Percentiles rank a stretch among this genome's conserved stretches.
phyloP scores from a whole-genome alignment of 768 basidiomycete species.

The Lepiota subincarnata region DNA sequence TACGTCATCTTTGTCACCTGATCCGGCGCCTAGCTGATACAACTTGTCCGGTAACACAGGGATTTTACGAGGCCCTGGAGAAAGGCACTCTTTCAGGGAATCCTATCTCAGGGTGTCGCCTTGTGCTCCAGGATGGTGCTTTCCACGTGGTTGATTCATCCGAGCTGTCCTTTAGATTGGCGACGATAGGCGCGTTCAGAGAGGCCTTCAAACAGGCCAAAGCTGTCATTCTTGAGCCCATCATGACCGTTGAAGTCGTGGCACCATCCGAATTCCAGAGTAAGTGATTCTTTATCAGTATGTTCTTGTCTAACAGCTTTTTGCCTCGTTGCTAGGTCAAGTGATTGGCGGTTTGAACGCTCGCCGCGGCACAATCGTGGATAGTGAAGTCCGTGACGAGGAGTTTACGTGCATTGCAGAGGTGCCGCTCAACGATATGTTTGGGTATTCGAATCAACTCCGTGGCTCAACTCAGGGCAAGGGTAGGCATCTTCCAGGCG shows the following conservation, averaged over 20 bases:
- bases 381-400: conserved; percentile 95
- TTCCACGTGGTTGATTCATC: conserved; percentile 95
- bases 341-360: conserved; percentile 95
- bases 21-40: background rate
- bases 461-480: conserved; percentile 96
- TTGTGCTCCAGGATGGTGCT: conserved; percentile 88
- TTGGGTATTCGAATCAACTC: conserved; percentile 91
- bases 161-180: conserved; percentile 90
- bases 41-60: conserved; percentile 39
- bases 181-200: conserved; percentile 88
- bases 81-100: conserved; percentile 90
- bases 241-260: conserved; percentile 97
- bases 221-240: conserved; percentile 90
- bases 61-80: conserved; percentile 91
- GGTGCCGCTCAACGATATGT: conserved; percentile 97
- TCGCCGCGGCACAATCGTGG: conserved; percentile 89
- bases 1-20: conserved; percentile 24
- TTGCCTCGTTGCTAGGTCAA: conserved; percentile 39
- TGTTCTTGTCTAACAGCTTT: background rate
- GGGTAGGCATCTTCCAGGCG: conserved; percentile 58
- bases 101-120: conserved; percentile 76
- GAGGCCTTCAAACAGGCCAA: conserved; percentile 77
- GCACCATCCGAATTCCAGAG: conserved; percentile 96
- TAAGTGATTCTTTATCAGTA: conserved; percentile 23
- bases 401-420: conserved; percentile 92